Base-by-base conservation (phyloP, 2,329 filamentous ascomycete species). In the Aspergillus carbonarius region DNA sequence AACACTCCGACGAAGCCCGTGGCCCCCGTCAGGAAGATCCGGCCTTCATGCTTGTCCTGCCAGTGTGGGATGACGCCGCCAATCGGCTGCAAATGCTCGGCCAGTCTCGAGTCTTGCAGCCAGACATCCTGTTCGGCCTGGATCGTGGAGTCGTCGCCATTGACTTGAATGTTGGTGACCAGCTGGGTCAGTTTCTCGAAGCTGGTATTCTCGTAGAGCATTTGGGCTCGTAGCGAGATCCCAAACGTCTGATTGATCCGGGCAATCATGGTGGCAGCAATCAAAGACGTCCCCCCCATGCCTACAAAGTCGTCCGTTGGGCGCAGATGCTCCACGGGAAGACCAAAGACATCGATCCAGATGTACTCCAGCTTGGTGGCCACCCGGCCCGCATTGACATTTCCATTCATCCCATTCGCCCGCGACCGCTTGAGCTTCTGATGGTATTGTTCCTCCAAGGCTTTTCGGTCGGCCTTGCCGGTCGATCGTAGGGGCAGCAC, bases 1-100 rank as follows among this genome's bases (percentile, higher is more conserved):
- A 90, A 93, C 0, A 88, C 83, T 7, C 92, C 91, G 13, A 96
- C 75, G 78, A 96, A 96, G 1, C 91, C 91, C 1, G 91, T 96
- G 3, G 89, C 90, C 25, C 92, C 91, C 1, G 91, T 96, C 5
- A 96, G 75, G 70, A 96, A 88, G 1, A 93, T 81, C 1, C 62
- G 62, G 3, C 68, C 68, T 44, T 69, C 67, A 1, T n/a, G 6
- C n/a, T 34, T 15, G 10, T 20, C 35, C 4, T 23, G 54, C 52
- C 57, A 55, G 15, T 59, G 23, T 1, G 54, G 20, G 10, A 53
- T 42, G 1, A 37, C 5, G 47, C 39, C 52, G 12, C 34, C 23
- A 2, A 48, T 17, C 5, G 50, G 55, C 13, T 30, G 42, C 17
- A 60, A 2, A 6, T 42, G 25, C 27, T 52, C 35, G 20, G 50